Conservation (phyloP, 495 filamentous ascomycete species). For the Aspergillus taichungensis region DNA sequence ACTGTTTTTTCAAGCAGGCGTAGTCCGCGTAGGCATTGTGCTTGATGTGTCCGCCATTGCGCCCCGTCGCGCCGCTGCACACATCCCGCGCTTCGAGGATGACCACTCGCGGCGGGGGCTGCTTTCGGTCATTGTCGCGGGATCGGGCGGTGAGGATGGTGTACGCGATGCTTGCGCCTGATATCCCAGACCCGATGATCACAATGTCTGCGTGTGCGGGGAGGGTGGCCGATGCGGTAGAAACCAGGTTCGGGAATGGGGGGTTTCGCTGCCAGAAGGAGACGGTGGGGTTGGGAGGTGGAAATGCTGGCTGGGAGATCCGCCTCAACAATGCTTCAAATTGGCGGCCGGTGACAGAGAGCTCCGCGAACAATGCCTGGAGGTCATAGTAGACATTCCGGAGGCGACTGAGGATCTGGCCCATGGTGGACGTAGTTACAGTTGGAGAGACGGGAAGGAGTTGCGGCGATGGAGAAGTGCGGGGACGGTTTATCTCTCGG, state of each 20-base stretch:
- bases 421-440: too few species aligned
- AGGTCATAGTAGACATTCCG: too few species aligned
- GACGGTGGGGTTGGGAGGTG: slow-evolving; percentile 45
- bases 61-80: slow-evolving; percentile 67
- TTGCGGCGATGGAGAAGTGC: too few species aligned
- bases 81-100: slow-evolving; percentile 73
- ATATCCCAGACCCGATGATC: slow-evolving; percentile 62
- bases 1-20: slow-evolving; percentile 8
- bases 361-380: too few species aligned
- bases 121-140: too few species aligned
- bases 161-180: slow-evolving; percentile 51
- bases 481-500: too few species aligned
- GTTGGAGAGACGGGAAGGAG: too few species aligned
- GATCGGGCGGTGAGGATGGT: slow-evolving; percentile 32
- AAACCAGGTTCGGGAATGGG: slow-evolving; percentile 34
- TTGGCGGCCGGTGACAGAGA: too few species aligned
- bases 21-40: slow-evolving; percentile 25
- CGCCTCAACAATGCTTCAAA: background rate
- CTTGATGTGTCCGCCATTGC: slow-evolving; percentile 38
- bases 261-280: slow-evolving; percentile 61
- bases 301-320: slow-evolving; percentile 20
- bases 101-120: slow-evolving; percentile 31
- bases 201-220: slow-evolving; percentile 43
- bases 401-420: too few species aligned
- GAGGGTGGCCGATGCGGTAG: slow-evolving; percentile 32